Evolutionary conservation across 2,329 filamentous ascomycete genomes (phyloP).

Genomic region (Phaeosphaeriaceae sp.): DNA sequence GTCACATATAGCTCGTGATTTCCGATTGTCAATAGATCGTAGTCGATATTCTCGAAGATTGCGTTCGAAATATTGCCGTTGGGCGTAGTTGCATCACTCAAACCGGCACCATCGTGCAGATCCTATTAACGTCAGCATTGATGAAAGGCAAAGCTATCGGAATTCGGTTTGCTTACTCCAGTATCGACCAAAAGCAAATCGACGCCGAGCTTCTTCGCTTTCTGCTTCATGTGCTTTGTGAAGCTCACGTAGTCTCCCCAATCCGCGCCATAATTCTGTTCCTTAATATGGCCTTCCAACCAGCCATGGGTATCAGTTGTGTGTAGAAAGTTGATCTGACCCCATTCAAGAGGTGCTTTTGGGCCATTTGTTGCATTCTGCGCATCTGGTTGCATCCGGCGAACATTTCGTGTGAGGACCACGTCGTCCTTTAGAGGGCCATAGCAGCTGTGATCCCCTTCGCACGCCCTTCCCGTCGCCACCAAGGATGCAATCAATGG

Average conservation of each 20-base stretch:
- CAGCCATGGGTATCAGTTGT: slow-evolving; percentile 69
- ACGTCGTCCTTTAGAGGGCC: slow-evolving; percentile 49
- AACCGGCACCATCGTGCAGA: slow-evolving; percentile 70
- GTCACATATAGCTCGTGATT: slow-evolving; percentile 72
- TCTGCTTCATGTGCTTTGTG: slow-evolving; percentile 65
- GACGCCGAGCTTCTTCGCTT: slow-evolving; percentile 63
- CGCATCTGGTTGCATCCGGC: slow-evolving; percentile 55
- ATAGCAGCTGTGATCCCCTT: slow-evolving; percentile 46
- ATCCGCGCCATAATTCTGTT: slow-evolving; percentile 69
- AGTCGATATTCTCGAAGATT: slow-evolving; percentile 61
- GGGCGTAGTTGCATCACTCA: slow-evolving; percentile 66
- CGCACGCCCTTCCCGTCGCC: slow-evolving; percentile 32
- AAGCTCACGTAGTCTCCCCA: slow-evolving; percentile 72
- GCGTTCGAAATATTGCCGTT: slow-evolving; percentile 64
- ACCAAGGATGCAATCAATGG: slow-evolving; percentile 12
- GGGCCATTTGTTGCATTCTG: slow-evolving; percentile 48
- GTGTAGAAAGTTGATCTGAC: slow-evolving; percentile 71
- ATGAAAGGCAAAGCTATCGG: neutral
- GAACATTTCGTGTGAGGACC: slow-evolving; percentile 50
- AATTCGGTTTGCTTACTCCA: slow-evolving; percentile 46
- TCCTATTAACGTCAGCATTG: slow-evolving; percentile 49
- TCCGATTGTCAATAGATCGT: slow-evolving; percentile 62
- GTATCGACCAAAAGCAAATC: slow-evolving; percentile 69
- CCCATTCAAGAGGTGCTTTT: slow-evolving; percentile 62
- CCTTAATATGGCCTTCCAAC: slow-evolving; percentile 67